Evolutionary conservation across 805 yeast species (phyloP).

Genomic region (Zygosaccharomyces kombuchaensis): DNA sequence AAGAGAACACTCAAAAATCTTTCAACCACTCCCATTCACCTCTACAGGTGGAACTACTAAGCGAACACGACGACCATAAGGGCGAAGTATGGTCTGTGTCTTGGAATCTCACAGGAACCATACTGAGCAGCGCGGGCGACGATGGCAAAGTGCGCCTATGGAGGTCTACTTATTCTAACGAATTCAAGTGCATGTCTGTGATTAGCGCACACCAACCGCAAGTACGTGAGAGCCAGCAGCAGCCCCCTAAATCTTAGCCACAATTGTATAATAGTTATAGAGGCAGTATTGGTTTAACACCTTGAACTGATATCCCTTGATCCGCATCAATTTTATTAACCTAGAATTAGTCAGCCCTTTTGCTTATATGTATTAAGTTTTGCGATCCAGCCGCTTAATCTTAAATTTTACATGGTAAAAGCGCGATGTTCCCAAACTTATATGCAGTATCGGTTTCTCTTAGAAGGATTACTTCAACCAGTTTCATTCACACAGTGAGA

Average conservation of each 20-base stretch:
- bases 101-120: constrained; percentile 93
- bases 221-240: not conserved
- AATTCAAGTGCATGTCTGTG: constrained; percentile 89
- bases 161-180: constrained; percentile 81
- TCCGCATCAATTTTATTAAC: not conserved
- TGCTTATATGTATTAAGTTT: not conserved
- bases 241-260: not conserved
- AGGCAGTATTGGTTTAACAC: not conserved
- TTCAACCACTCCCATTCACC: constrained; percentile 5
- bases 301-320: not conserved
- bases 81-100: constrained; percentile 95
- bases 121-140: constrained; percentile 89
- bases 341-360: not conserved
- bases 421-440: not conserved
- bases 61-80: constrained; percentile 69
- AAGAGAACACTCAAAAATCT: constrained; percentile 3
- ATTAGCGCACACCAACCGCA: constrained; percentile 50
- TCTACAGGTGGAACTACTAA: constrained; percentile 53
- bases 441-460: not conserved
- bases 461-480: not conserved
- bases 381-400: not conserved
- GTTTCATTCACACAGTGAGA: not conserved
- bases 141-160: constrained; percentile 90
- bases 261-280: not conserved
- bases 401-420: not conserved